Conservation (phyloP, 768 basidiomycete species). For the Macrocybe gigantea region DNA sequence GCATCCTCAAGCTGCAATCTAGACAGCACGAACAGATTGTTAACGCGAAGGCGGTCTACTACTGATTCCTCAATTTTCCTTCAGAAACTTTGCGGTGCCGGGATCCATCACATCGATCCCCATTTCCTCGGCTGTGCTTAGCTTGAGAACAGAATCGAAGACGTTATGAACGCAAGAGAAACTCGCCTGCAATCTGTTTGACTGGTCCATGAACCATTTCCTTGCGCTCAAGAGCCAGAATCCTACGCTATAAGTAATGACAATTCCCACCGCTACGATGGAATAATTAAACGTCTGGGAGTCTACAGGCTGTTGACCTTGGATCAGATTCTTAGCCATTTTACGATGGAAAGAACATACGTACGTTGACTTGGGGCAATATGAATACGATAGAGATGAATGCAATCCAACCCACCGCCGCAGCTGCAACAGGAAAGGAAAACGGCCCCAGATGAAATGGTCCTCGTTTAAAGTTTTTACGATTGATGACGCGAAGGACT, state of each 20-base stretch:
- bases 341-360: conserved; percentile 7
- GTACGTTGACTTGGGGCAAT: conserved; percentile 59
- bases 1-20: too few relatives aligned
- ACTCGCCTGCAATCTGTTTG: conserved; percentile 54
- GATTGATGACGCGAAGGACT: conserved; percentile 57
- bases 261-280: conserved; percentile 71
- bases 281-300: conserved; percentile 73
- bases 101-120: conserved; percentile 42
- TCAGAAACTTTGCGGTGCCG: too few relatives aligned
- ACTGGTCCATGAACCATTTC: conserved; percentile 72
- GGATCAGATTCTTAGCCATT: neutral
- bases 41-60: too few relatives aligned
- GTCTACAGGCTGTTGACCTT: conserved; percentile 47
- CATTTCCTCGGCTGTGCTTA: conserved; percentile 36
- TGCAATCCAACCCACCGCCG: conserved; percentile 59
- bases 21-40: too few relatives aligned
- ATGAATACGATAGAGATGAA: conserved; percentile 75
- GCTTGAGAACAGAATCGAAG: neutral
- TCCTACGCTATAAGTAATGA: conserved; percentile 55
- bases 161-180: neutral
- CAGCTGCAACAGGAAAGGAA: conserved; percentile 53
- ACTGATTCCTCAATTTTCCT: too few relatives aligned
- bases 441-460: conserved; percentile 67
- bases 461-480: conserved; percentile 53
- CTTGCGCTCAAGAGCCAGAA: conserved; percentile 70